These are phyloP conservation scores for Vitis hybrid DNA, from an alignment of 177 flowering plant genomes.

Conservation along the genomic window DNA sequence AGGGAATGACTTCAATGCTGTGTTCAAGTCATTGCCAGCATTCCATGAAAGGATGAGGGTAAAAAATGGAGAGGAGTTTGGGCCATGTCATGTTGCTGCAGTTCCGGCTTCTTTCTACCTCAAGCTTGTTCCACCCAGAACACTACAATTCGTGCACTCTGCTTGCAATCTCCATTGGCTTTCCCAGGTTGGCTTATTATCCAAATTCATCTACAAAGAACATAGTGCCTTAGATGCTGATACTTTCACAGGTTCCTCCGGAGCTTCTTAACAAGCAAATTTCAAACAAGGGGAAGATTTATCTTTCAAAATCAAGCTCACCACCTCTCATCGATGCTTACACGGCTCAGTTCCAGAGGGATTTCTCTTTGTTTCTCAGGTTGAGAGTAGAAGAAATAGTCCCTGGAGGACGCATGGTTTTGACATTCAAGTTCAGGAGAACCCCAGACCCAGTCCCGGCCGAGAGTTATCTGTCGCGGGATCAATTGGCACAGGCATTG, in stretches of 20 bases:
- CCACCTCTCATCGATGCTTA: slow-evolving; percentile 7
- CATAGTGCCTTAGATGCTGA: background rate
- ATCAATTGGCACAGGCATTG: background rate
- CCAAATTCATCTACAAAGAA: no score
- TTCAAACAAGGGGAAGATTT: slow-evolving; percentile 17
- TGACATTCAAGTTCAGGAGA: slow-evolving; percentile 9
- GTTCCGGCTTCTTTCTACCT: slow-evolving; percentile 20
- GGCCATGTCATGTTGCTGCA: background rate
- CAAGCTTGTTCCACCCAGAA: slow-evolving; percentile 14
- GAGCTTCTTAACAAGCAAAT: slow-evolving; percentile 1
- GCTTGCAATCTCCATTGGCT: slow-evolving; percentile 21
- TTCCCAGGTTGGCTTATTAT: slow-evolving; percentile 11
- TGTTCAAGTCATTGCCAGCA: slow-evolving; percentile 17
- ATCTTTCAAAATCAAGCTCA: slow-evolving; percentile 11
- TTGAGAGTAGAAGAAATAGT: background rate
- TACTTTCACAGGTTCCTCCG: slow-evolving; percentile 10
- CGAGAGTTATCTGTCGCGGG: slow-evolving; percentile 11
- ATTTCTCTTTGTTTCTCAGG: background rate
- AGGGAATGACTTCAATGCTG: slow-evolving; percentile 18
- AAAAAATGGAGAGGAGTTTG: background rate
- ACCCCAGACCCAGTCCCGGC: slow-evolving; percentile 1
- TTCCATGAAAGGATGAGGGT: background rate
- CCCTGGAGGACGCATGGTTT: slow-evolving; percentile 19
- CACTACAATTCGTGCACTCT: slow-evolving; percentile 19
- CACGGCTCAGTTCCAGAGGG: slow-evolving; percentile 1